Evolutionary conservation across 2,329 filamentous ascomycete genomes (phyloP), one percentile per base, ranked within the genome.

Genomic region (Aureobasidium sp.): DNA sequence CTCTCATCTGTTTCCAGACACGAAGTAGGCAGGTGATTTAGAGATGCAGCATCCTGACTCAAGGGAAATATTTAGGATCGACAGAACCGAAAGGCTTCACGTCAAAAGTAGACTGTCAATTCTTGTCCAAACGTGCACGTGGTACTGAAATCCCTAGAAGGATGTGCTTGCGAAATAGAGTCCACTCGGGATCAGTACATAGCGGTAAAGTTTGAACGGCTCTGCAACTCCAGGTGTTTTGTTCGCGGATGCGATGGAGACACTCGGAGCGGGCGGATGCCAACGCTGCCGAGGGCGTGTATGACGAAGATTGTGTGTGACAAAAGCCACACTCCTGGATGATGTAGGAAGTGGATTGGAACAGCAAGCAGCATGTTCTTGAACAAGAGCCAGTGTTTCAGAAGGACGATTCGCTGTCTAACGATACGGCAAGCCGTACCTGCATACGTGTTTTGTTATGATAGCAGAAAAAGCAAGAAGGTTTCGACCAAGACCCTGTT

Each of bases 81-180:
- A 29, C 17, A 49, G 11, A 11, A 33, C 12, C n/a, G 17, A 31
- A 35, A 24, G 31, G 31, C 48, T 33, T 52, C 31, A 52, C 48
- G 19, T 52, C 12, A 24, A 3, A 31, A 14, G 35, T 35, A 12
- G 19, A 9, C 27, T 42, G 52, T 44, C 24, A 56, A 45, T 3
- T 19, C 8, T 7, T 22, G 29, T 4, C 39, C 29, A 57, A 35
- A 29, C 52, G 33, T 24, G 17, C 19, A 22, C 53, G 53, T 57
- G 53, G 27, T 56, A 17, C 52, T 37, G 50, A 44, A 7, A 33
- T 42, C 15, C 39, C 12, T 29, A 39, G 27, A 24, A 24, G 53
- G 39, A 57, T 33, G 53, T 39, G 39, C 39, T 57, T 57, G 53
- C 53, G 53, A 57, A 57, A 42, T n/a, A 27, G n/a, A 44, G 39